A percentile compares a stretch with the other conserved stretches of the same genome.
Conservation (phyloP, 73 alveolate genomes). For the Uronychia binucleata region DNA sequence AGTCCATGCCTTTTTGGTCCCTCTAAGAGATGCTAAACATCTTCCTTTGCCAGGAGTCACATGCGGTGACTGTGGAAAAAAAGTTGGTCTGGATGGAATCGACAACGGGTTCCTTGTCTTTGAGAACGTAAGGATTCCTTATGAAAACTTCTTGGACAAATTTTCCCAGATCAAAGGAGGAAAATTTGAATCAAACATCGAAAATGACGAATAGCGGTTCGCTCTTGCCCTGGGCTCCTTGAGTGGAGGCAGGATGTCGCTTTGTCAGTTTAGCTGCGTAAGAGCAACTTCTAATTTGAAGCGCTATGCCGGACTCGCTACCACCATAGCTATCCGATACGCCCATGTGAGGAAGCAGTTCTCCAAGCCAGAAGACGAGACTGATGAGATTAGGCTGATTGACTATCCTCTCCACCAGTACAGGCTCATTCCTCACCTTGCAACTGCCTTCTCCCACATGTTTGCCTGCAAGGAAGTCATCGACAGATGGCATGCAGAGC, state of each 20-base stretch:
- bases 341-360: conserved; percentile 79
- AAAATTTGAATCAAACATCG: conserved; percentile 50
- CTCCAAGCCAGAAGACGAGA: conserved; percentile 64
- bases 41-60: conserved; percentile 76
- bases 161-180: conserved; percentile 74
- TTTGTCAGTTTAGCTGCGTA: conserved; percentile 21
- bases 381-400: conserved; percentile 56
- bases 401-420: conserved; percentile 72
- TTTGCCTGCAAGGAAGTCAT: conserved; percentile 24
- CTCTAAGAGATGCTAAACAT: conserved; percentile 71
- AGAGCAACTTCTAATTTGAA: conserved; percentile 7
- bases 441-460: conserved; percentile 34
- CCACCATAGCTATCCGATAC: conserved; percentile 78
- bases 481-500: conserved; percentile 3
- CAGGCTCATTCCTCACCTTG: conserved; percentile 67
- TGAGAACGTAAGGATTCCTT: conserved; percentile 74
- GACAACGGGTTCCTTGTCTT: conserved; percentile 88
- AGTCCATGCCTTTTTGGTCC: conserved; percentile 80
- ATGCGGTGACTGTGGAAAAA: conserved; percentile 88
- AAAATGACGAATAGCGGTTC: conserved; percentile 69
- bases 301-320: conserved; percentile 15
- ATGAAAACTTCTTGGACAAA: conserved; percentile 76
- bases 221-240: conserved; percentile 63
- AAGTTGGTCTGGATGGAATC: conserved; percentile 80
- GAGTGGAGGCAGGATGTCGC: conserved; percentile 67